Percentiles rank a stretch among this genome's conserved stretches.
Conservation (phyloP, 2,329 filamentous ascomycete genomes). For the Biscogniauxia mediterranea region DNA sequence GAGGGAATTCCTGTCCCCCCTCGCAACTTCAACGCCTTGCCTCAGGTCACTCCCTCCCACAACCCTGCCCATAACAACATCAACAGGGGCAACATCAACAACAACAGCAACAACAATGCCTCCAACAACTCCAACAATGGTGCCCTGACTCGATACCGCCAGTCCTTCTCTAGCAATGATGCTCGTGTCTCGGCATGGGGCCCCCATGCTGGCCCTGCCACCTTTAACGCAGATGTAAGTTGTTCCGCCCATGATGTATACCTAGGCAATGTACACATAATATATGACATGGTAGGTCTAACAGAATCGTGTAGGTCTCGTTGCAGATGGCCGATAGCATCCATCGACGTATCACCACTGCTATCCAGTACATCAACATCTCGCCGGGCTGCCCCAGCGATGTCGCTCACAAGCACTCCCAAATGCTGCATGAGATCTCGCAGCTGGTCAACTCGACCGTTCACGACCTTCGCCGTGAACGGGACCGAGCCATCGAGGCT, state of each 20-base stretch:
- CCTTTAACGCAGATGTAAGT: slow-evolving; percentile 12
- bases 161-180: slow-evolving; percentile 4
- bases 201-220: not conserved
- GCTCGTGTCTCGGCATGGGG: not conserved
- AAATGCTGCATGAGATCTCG: slow-evolving; percentile 20
- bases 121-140: not conserved
- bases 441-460: slow-evolving; percentile 17
- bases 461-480: slow-evolving; percentile 13
- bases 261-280: too few relatives aligned
- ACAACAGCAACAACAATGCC: not conserved
- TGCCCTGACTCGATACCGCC: not conserved
- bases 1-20: not conserved
- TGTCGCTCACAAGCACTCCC: slow-evolving; percentile 14
- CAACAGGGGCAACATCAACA: not conserved
- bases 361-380: slow-evolving; percentile 20
- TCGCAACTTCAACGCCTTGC: slow-evolving; percentile 9
- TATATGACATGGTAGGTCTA: slow-evolving; percentile 5
- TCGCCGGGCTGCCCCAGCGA: slow-evolving; percentile 18
- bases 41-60: not conserved
- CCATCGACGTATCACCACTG: slow-evolving; percentile 17
- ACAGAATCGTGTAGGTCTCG: slow-evolving; percentile 2
- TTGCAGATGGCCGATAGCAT: slow-evolving; percentile 11
- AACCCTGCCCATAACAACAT: too few relatives aligned
- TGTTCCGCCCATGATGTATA: not conserved
- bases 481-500: slow-evolving; percentile 13